phyloP scores from a whole-genome alignment of 2,329 filamentous ascomycete species.

The Exophiala viscosa region DNA sequence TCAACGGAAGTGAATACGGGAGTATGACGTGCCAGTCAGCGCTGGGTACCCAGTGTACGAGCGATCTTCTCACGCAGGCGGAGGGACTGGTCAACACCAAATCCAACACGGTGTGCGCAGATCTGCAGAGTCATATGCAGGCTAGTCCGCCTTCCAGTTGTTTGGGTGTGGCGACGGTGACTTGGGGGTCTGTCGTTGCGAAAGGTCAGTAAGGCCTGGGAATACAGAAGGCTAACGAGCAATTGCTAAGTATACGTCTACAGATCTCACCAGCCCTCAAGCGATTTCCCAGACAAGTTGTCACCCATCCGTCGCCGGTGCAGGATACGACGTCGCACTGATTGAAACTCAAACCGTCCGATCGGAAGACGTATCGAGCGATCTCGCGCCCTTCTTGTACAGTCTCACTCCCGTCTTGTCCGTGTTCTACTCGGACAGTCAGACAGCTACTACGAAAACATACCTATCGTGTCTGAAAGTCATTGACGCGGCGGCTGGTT shows the following conservation, averaged over 20 bases:
- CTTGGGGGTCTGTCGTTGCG: conserved; percentile 15
- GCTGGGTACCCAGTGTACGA: conserved; percentile 10
- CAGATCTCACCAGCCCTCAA: conserved; percentile 13
- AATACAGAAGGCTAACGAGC: background rate
- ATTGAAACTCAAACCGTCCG: conserved; percentile 15
- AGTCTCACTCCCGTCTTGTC: conserved; percentile 16
- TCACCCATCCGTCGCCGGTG: conserved; percentile 11
- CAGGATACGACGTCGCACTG: conserved; percentile 13
- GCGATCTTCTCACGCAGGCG: conserved; percentile 13
- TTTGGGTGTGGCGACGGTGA: conserved; percentile 7
- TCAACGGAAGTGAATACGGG: conserved; percentile 13
- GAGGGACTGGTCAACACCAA: conserved; percentile 4
- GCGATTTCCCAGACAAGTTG: conserved; percentile 10
- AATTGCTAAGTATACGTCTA: background rate
- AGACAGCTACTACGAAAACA: conserved; percentile 1
- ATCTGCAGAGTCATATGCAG: conserved; percentile 10
- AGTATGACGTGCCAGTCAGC: conserved; percentile 13
- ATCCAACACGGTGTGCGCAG: background rate
- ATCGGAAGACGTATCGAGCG: conserved; percentile 15
- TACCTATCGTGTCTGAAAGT: conserved; percentile 19
- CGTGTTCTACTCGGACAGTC: conserved; percentile 11
- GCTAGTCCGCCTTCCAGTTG: conserved; percentile 12
- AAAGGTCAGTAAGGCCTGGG: conserved; percentile 16
- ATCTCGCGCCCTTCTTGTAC: conserved; percentile 18
- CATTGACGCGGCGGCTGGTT: conserved; percentile 10